phyloP scores from a whole-genome alignment of 2,329 filamentous ascomycete species.

The Thielaviopsis euricoi region DNA sequence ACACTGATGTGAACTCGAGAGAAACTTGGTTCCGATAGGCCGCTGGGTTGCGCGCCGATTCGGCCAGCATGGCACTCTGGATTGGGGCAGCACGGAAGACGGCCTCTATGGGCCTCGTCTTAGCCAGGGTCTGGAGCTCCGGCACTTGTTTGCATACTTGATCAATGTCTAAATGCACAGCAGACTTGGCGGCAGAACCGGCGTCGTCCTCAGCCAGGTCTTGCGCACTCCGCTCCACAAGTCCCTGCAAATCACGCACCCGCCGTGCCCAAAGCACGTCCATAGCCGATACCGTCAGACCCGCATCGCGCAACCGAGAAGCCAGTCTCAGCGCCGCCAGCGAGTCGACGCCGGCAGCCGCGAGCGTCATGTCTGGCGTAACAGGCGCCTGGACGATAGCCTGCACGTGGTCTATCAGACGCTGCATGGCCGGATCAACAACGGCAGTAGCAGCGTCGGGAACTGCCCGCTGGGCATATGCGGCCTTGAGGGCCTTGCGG shows the following conservation, averaged over 20 bases:
- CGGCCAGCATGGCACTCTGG: conserved; percentile 65
- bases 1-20: conserved; percentile 33
- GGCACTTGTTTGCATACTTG: no score
- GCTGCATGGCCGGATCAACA: neutral
- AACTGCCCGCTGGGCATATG: conserved; percentile 21
- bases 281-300: conserved; percentile 38
- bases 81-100: conserved; percentile 52
- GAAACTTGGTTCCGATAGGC: conserved; percentile 70
- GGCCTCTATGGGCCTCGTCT: conserved; percentile 18
- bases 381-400: conserved; percentile 24
- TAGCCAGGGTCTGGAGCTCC: no score
- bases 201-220: no score
- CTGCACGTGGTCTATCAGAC: conserved; percentile 24
- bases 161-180: no score
- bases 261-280: conserved; percentile 26
- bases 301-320: conserved; percentile 41
- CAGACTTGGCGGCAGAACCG: no score
- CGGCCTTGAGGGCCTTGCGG: conserved; percentile 41
- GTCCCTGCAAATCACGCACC: neutral
- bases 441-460: no score
- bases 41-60: conserved; percentile 41
- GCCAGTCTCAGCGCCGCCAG: conserved; percentile 33
- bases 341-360: conserved; percentile 48
- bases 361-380: conserved; percentile 26
- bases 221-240: neutral